A percentile compares a stretch with the other conserved stretches of the same genome.
Conservation (phyloP, 2,329 filamentous ascomycete genomes). For the Acrocalymma vagum region DNA sequence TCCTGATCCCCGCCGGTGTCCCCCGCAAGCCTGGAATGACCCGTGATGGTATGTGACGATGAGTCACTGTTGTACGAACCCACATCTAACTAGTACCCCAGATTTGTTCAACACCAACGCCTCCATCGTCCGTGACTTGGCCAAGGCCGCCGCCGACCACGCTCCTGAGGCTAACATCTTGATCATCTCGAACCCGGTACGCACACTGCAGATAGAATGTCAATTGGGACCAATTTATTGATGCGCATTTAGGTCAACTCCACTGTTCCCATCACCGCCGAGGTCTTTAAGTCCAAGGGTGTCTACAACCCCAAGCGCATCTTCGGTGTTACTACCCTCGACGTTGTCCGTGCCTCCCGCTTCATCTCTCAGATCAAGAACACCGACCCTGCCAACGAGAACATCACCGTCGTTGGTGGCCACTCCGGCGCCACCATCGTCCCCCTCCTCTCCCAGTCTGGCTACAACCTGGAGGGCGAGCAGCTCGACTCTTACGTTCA, state of each 20-base stretch:
- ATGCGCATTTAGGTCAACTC: slow-evolving; percentile 77
- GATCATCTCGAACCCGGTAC: slow-evolving; percentile 95
- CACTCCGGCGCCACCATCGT: slow-evolving; percentile 99
- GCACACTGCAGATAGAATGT: slow-evolving; percentile 22
- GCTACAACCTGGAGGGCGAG: slow-evolving; percentile 83
- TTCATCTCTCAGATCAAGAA: slow-evolving; percentile 96
- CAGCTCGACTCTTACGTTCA: slow-evolving; percentile 80
- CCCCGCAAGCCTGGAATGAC: slow-evolving; percentile 99
- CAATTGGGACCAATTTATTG: slow-evolving; percentile 4
- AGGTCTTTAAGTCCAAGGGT: slow-evolving; percentile 93
- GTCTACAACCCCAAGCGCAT: slow-evolving; percentile 99
- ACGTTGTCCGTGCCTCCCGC: slow-evolving; percentile 95
- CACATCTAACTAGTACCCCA: slow-evolving; percentile 39
- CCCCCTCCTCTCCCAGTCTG: slow-evolving; percentile 94
- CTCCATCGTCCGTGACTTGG: slow-evolving; percentile 97
- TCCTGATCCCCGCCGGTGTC: slow-evolving; percentile 97
- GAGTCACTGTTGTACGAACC: not conserved
- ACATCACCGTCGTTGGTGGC: slow-evolving; percentile 94
- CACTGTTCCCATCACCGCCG: slow-evolving; percentile 95
- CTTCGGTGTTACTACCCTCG: slow-evolving; percentile 99
- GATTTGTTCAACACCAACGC: slow-evolving; percentile 99
- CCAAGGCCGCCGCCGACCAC: slow-evolving; percentile 90
- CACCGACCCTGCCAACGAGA: slow-evolving; percentile 90
- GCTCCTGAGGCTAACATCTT: slow-evolving; percentile 93
- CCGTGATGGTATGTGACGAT: slow-evolving; percentile 74